Evolutionary conservation across 345 rosid species (phyloP), one percentile per base, ranked within the genome.

Genomic region (Euphorbia pulcherrima): DNA sequence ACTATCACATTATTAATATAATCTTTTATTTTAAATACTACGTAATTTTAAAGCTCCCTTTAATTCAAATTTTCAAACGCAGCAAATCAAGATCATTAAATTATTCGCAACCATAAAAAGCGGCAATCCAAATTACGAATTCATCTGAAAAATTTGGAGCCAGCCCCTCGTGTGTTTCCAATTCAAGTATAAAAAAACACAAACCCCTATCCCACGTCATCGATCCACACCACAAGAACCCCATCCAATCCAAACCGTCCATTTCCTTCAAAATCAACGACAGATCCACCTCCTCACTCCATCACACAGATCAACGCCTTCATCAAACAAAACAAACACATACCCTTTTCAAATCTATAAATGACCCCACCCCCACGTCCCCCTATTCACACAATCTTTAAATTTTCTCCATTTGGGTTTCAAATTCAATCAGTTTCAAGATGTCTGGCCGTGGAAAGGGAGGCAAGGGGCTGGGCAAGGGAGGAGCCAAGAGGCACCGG

Each of bases 391-490:
- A n/a, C n/a, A n/a, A n/a, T 33, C 37, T 33, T 7, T 33, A 53
- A 1, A 30, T 40, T 21, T 6, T n/a, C n/a, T 14, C 23, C 16
- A 2, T 4, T 16, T 28, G 1, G 8, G 17, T 1, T 39, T 12
- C 13, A 1, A 30, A 20, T 2, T 18, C 13, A 14, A 4, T 24
- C 39, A 1, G 23, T 10, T 24, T 1, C 23, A 62, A 58, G 18
- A 79, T 79, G 82, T 79, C 82, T 23, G 82, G 82, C 8, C 74
- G 82, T 21, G 82, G 82, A 62, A 79, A 79, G 64, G 82, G 82
- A 20, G 82, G 82, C 11, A 79, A 79, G 79, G 82, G 82, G 0
- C 39, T 79, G 41, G 82, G 82, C 10, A 79, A 79, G 70, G 82
- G 82, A n/a, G 82, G 82, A 56, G 82, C 82, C 6, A 79, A 79